Conservation (phyloP, 768 basidiomycete genomes). For the Mycena rosella region DNA sequence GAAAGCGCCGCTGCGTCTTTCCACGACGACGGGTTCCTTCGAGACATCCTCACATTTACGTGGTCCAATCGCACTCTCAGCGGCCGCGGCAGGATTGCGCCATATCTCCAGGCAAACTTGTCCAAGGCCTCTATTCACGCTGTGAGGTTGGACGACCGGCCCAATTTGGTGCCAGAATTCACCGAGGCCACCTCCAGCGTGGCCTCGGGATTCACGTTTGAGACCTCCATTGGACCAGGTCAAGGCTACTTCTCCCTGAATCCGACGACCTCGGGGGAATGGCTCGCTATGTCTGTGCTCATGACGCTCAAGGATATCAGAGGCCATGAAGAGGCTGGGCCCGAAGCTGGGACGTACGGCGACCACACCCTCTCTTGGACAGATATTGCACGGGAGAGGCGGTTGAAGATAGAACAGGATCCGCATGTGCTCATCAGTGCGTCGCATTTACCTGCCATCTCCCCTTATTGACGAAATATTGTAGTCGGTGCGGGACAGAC, state of each 20-base stretch:
- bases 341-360: constrained; percentile 31
- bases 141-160: constrained; percentile 30
- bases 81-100: constrained; percentile 42
- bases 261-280: constrained; percentile 8
- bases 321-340: constrained; percentile 37
- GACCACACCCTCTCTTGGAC: constrained; percentile 34
- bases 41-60: constrained; percentile 51
- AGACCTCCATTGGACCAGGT: background rate
- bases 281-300: constrained; percentile 34
- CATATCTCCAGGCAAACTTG: constrained; percentile 37
- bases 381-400: constrained; percentile 29
- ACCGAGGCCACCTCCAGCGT: background rate
- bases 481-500: constrained; percentile 58
- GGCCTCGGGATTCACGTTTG: background rate
- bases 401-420: constrained; percentile 34
- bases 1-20: constrained; percentile 30
- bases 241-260: background rate
- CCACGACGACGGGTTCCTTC: constrained; percentile 45
- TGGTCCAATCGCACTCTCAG: constrained; percentile 49
- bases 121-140: background rate
- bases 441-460: background rate
- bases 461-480: background rate
- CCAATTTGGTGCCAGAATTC: constrained; percentile 4
- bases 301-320: constrained; percentile 31
- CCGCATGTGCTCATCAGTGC: constrained; percentile 38